Base-by-base conservation (phyloP, 495 filamentous ascomycete species). In the Bryoglossum gracile region DNA sequence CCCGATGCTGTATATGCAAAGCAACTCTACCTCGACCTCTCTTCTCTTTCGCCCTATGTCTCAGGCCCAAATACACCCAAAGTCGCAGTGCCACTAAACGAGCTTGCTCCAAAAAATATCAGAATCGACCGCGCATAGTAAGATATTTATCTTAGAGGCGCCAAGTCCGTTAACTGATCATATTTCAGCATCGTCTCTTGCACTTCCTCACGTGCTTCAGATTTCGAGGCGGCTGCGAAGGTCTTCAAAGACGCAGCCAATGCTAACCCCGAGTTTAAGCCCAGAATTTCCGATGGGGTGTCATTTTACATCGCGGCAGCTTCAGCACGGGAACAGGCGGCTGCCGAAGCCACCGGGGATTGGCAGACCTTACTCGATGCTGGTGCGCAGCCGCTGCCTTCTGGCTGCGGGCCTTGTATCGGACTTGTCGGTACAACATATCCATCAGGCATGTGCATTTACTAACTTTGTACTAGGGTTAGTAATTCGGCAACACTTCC, bases 51-150 rank as follows among this genome's bases (percentile, higher is more conserved):
- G 1, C 91, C 92, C 1, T 89, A 86, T 52, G 84, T 98, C 5
- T 77, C 91, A 0, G 92, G 92, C 0, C 91, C 92, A 0, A 94
- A 96, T 66, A 89, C 86, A 0, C 89, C 95, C 56, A 96, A 96
- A 65, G 65, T 89, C 8, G 80, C 84, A 0, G 94, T 82, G 0
- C 88, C 92, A 2, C 70, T 95, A 0, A 61, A 67, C n/a, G 80
- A 92, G 13, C 74, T 98, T 3, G 81, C 84, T 54, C 54, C 73
- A 0, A 65, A 86, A 60, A 63, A 82, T 48, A 90, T 97, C 64
- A 74, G 74, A 35, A 67, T 97, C 30, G 67, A 97, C 68, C 87
- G 86, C 58, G 89, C 88, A 3, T 96, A 95, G n/a, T n/a, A n/a
- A n/a, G n/a, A n/a, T n/a, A n/a, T n/a, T n/a, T n/a, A n/a, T n/a